phyloP scores from a whole-genome alignment of 352 stramenopile genomes.

The Phytopythium helicoides region DNA sequence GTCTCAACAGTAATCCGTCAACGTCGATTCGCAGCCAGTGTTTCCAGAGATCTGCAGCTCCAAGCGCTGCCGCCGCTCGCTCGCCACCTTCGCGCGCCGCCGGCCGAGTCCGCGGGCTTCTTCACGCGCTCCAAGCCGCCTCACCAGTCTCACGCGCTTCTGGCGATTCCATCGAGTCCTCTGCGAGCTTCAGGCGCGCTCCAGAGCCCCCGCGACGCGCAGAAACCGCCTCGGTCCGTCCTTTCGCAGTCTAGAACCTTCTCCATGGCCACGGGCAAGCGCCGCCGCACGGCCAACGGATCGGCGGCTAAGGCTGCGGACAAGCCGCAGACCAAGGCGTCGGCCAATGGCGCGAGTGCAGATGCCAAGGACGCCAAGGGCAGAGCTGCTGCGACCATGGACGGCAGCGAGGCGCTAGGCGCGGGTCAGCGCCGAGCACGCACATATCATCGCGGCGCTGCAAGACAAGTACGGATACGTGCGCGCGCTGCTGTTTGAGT shows the following conservation, averaged over 20 bases:
- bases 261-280: conserved; percentile 39
- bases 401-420: conserved; percentile 3
- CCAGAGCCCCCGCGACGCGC: no score
- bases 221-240: no score
- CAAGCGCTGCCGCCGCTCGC: background rate
- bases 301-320: conserved; percentile 16
- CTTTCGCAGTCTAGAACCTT: background rate
- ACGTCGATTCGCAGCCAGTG: conserved; percentile 1
- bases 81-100: background rate
- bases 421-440: conserved; percentile 23
- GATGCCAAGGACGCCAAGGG: background rate
- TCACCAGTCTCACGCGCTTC: no score
- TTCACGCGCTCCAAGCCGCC: no score
- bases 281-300: conserved; percentile 17
- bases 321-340: background rate
- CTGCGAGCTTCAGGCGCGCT: no score
- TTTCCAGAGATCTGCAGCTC: background rate
- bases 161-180: no score
- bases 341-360: background rate
- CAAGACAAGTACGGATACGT: conserved; percentile 50
- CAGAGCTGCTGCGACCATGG: background rate
- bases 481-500: conserved; percentile 66
- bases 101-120: background rate
- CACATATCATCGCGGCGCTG: conserved; percentile 22
- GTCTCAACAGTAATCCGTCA: background rate